Percentiles rank a stretch among this genome's conserved stretches.
phyloP scores from a whole-genome alignment of 1,284 basidiomycete species.

The Jaminaea rosea region DNA sequence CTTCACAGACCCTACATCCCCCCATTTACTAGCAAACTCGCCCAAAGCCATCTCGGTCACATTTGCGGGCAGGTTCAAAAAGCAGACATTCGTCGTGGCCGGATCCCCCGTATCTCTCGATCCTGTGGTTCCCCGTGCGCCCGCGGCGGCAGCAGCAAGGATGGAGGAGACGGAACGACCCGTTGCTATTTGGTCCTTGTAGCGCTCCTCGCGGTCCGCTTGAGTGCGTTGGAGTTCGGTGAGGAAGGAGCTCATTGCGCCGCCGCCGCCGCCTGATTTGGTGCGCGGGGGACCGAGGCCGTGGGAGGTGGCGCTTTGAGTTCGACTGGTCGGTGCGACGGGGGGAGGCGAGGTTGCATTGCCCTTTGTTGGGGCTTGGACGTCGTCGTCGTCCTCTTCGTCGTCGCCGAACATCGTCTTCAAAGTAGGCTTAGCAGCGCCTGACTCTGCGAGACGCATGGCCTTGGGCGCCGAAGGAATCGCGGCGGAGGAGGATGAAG shows the following conservation, averaged over 20 bases:
- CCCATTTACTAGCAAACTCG: conserved; percentile 64
- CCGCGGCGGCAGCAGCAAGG: too few species aligned
- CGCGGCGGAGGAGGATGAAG: background rate
- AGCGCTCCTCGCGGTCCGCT: conserved; percentile 72
- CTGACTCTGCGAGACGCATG: conserved; percentile 8
- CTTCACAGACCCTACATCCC: conserved; percentile 52
- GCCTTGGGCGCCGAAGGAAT: background rate
- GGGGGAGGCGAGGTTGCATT: too few species aligned
- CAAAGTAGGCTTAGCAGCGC: too few species aligned
- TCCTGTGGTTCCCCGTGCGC: conserved; percentile 76
- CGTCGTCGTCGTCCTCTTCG: conserved; percentile 7
- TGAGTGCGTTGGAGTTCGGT: conserved; percentile 56
- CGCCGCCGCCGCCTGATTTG: background rate
- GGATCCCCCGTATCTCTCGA: conserved; percentile 76
- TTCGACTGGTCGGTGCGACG: background rate
- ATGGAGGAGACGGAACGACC: conserved; percentile 70
- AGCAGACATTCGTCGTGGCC: conserved; percentile 86
- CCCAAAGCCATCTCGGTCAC: conserved; percentile 76
- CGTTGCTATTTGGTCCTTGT: conserved; percentile 52
- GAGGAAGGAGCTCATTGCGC: conserved; percentile 29
- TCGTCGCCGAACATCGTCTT: conserved; percentile 19
- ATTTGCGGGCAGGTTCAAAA: conserved; percentile 68
- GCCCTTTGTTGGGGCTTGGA: too few species aligned
- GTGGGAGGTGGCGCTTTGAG: too few species aligned
- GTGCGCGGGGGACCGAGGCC: too few species aligned